Evolutionary conservation across 2,329 filamentous ascomycete species (phyloP).

Genomic region (Madurella mycetomatis): DNA sequence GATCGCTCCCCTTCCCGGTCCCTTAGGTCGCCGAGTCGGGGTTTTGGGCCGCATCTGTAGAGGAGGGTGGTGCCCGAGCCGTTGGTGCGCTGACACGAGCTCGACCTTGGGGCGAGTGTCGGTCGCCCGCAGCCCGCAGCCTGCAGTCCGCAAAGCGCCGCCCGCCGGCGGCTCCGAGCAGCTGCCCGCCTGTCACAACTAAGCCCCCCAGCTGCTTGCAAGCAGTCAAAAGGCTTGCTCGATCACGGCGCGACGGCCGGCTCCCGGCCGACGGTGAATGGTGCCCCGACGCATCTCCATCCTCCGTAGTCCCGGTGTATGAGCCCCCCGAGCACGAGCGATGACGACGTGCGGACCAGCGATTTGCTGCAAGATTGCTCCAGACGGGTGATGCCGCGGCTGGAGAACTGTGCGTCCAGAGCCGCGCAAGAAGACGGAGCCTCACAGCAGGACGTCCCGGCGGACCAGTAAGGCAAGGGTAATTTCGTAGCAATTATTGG

Average conservation of each 20-base stretch:
- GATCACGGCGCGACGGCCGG: no score
- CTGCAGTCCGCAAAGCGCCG: no score
- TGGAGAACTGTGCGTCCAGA: no score
- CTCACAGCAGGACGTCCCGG: no score
- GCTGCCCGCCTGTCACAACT: not conserved
- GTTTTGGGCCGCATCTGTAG: constrained; percentile 24
- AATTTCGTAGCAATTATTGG: no score
- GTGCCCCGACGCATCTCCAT: not conserved
- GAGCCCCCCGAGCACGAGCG: not conserved
- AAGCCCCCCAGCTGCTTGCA: not conserved
- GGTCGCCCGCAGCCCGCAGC: no score
- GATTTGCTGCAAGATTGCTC: constrained; percentile 13
- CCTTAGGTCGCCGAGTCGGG: constrained; percentile 27
- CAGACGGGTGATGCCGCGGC: no score
- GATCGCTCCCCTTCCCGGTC: constrained; percentile 23
- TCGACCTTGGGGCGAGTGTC: not conserved
- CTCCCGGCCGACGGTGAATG: no score
- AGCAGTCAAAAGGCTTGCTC: not conserved
- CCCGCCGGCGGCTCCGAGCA: not conserved
- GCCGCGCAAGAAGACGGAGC: no score
- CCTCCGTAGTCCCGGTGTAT: not conserved
- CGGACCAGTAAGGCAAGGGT: no score
- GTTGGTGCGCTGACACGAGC: constrained; percentile 28
- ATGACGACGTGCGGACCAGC: constrained; percentile 16
- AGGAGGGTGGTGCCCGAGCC: constrained; percentile 49